These are phyloP conservation scores for Kluyveromyces nonfermentans DNA, from an alignment of 805 yeast species.

Conservation along the genomic window DNA sequence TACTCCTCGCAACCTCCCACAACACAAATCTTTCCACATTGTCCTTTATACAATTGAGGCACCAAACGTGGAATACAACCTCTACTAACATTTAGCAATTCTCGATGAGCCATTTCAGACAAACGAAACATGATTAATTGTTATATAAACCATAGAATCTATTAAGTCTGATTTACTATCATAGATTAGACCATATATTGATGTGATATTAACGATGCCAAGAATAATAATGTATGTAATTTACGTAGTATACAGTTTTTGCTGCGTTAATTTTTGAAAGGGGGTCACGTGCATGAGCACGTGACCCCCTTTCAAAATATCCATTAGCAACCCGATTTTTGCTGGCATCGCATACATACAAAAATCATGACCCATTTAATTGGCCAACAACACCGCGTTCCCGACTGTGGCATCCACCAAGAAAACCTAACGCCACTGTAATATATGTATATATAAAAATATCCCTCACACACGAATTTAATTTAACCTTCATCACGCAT, in stretches of 20 bases:
- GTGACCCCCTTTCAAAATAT: background rate
- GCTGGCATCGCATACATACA: too few relatives aligned
- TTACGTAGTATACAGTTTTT: too few relatives aligned
- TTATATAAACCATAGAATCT: too few relatives aligned
- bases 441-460: too few relatives aligned
- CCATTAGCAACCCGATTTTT: background rate
- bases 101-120: conserved; percentile 24
- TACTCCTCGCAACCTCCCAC: conserved; percentile 94
- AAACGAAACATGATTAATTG: background rate
- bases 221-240: too few relatives aligned
- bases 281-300: background rate
- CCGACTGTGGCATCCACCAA: background rate
- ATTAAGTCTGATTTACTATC: too few relatives aligned
- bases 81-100: conserved; percentile 38
- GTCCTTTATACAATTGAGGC: conserved; percentile 77
- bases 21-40: conserved; percentile 73
- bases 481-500: too few relatives aligned
- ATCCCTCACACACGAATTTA: background rate
- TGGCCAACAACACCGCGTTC: too few relatives aligned
- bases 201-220: too few relatives aligned
- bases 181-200: too few relatives aligned
- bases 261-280: background rate
- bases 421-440: background rate
- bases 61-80: conserved; percentile 65
- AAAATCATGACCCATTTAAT: background rate